Percentiles rank a stretch among this genome's conserved stretches.
Conservation (phyloP, 2,329 filamentous ascomycete species). For the Pseudogymnoascus sp. region DNA sequence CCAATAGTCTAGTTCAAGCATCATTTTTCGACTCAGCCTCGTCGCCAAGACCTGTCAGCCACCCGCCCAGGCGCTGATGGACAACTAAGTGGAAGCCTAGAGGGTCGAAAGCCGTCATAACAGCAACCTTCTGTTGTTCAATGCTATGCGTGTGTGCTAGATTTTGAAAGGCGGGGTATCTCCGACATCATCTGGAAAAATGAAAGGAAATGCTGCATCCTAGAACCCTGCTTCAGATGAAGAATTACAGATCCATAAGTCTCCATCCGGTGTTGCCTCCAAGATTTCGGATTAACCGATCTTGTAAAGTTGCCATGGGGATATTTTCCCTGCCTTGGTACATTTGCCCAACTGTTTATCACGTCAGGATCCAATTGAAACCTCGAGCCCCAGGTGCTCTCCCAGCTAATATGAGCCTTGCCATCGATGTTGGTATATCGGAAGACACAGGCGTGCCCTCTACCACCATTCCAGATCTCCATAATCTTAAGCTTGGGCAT, state of each 20-base stretch:
- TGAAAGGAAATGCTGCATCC: not conserved
- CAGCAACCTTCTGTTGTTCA: not conserved
- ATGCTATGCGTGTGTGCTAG: not conserved
- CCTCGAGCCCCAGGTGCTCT: not conserved
- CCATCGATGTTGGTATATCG: conserved; percentile 5
- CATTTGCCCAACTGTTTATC: not conserved
- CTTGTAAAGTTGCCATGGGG: not conserved
- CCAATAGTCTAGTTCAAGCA: not conserved
- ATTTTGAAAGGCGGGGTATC: not conserved
- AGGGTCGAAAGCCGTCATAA: not conserved
- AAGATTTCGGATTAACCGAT: not conserved
- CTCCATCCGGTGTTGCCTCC: not conserved
- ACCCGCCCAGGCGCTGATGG: not conserved
- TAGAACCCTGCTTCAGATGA: not conserved
- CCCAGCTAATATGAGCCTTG: not conserved
- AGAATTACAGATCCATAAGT: not conserved
- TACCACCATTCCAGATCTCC: conserved; percentile 17
- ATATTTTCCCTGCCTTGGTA: not conserved
- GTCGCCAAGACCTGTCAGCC: not conserved
- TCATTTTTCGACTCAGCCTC: not conserved
- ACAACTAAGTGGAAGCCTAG: not conserved
- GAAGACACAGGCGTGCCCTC: conserved; percentile 14
- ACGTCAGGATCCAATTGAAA: not conserved
- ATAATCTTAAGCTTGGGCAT: conserved; percentile 16
- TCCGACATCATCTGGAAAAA: not conserved